A percentile compares a stretch with the other conserved stretches of the same genome.
Evolutionary conservation across 495 filamentous ascomycete genomes (phyloP).

Genomic region (Trichoderma erinaceum): DNA sequence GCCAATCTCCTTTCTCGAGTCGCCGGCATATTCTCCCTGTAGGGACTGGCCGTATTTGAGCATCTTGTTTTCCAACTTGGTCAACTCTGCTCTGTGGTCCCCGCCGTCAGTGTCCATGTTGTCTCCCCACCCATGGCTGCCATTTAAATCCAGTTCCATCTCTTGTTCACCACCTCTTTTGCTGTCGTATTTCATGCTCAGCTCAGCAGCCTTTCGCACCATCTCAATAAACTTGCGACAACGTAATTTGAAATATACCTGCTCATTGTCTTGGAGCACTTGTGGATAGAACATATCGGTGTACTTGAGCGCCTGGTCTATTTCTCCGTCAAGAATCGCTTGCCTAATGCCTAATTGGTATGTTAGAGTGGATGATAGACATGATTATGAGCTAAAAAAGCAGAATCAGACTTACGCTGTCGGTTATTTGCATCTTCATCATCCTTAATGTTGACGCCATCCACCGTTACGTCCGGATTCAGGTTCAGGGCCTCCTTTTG

Average conservation of each 20-base stretch:
- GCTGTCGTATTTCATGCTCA: slow-evolving; percentile 36
- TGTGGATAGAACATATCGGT: slow-evolving; percentile 72
- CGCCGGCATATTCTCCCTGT: slow-evolving; percentile 65
- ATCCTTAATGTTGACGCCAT: slow-evolving; percentile 69
- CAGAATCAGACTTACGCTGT: slow-evolving; percentile 56
- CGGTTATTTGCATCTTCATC: slow-evolving; percentile 70
- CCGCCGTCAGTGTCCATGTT: slow-evolving; percentile 49
- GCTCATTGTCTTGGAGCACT: slow-evolving; percentile 77
- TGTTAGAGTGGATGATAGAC: slow-evolving; percentile 20
- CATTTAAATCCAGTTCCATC: slow-evolving; percentile 56
- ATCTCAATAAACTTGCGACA: slow-evolving; percentile 95
- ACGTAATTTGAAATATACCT: slow-evolving; percentile 83
- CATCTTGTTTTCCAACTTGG: slow-evolving; percentile 55
- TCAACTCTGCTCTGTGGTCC: slow-evolving; percentile 39
- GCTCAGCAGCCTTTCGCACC: slow-evolving; percentile 74
- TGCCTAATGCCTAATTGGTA: slow-evolving; percentile 64
- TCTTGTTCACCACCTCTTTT: slow-evolving; percentile 44
- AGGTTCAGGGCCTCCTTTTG: slow-evolving; percentile 61
- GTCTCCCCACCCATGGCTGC: slow-evolving; percentile 36
- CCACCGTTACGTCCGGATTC: slow-evolving; percentile 45
- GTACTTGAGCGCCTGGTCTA: slow-evolving; percentile 80
- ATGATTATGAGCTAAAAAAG: background rate
- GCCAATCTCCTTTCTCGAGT: slow-evolving; percentile 58
- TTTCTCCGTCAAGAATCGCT: slow-evolving; percentile 87
- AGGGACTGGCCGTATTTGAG: slow-evolving; percentile 78